Base-by-base conservation (phyloP, 2,329 filamentous ascomycete genomes). In the Aspergillus pseudoglaucus region DNA sequence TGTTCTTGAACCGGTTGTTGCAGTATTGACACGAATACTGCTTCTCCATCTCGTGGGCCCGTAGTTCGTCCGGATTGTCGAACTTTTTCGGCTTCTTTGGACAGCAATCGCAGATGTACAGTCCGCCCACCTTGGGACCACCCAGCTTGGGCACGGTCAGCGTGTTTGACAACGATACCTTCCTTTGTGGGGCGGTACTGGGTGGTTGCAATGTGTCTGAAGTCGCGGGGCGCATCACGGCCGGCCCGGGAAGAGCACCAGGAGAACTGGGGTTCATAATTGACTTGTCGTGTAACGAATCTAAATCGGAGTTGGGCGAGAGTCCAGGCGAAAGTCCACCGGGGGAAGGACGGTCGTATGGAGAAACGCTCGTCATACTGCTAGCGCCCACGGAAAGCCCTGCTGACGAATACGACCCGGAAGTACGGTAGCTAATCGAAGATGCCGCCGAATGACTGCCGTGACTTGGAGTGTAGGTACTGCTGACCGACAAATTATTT, bases 41-140 rank as follows among this genome's bases (percentile, higher is more conserved):
- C 69, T 97, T 97, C 69, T 97, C 93, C 63, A 88, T 84, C 69
- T 93, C 88, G 66, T 97, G 91, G 40, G 84, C 75, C 90, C 83
- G 83, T 47, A 97, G 75, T 56, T 95, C 88, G 54, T 91, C 86
- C 53, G 82, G 77, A 4, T 82, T 88, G 57, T 94, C 88, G 61
- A 96, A 96, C 63, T 94, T 95, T 70, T 94, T 95, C 1, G 90
- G 90, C 70, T 96, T 96, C 70, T 96, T 96, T 0, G 90, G 90
- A 69, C 90, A 97, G 67, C 91, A 97, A 61, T 95, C 89, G 70
- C 90, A 97, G 71, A 95, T 83, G 59, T 77, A 84, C 27, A 80
- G 65, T 17, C 80, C 80, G 43, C 78, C 74, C 41, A 82, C 69
- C 47, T 81, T 79, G 7, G 66, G 58, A 15, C 62, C 61, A 22